phyloP scores from a whole-genome alignment of 192 early-diverging fungal species.

The Globomyces pollinis-pini region DNA sequence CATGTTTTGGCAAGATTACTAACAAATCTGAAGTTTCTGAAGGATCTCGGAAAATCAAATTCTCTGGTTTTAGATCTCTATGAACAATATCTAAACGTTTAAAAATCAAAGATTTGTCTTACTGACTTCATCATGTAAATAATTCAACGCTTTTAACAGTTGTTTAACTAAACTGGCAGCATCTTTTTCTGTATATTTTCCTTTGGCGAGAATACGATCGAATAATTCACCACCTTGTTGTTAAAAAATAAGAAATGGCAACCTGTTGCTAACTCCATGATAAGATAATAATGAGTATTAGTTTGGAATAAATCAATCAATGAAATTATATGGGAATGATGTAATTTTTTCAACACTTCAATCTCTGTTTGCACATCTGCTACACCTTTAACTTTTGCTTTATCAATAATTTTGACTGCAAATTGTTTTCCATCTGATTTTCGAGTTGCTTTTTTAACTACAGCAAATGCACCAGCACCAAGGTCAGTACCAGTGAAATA shows the following conservation, averaged over 20 bases:
- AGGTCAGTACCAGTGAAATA: slow-evolving; percentile 24
- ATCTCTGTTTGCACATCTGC: slow-evolving; percentile 62
- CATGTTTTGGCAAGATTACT: no score
- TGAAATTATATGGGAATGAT: slow-evolving; percentile 35
- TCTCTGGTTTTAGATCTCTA: slow-evolving; percentile 50
- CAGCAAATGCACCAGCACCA: slow-evolving; percentile 32
- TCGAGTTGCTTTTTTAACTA: slow-evolving; percentile 57
- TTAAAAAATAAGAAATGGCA: slow-evolving; percentile 4
- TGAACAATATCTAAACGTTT: slow-evolving; percentile 35
- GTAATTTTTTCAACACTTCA: slow-evolving; percentile 54
- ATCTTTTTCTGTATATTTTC: slow-evolving; percentile 43
- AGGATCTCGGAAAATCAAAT: slow-evolving; percentile 42
- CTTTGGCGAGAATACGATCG: slow-evolving; percentile 42
- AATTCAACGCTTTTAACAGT: slow-evolving; percentile 38
- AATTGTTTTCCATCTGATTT: slow-evolving; percentile 45
- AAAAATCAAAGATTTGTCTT: slow-evolving; percentile 8
- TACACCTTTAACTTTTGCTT: slow-evolving; percentile 45
- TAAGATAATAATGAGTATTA: slow-evolving; percentile 26
- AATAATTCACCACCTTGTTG: slow-evolving; percentile 48
- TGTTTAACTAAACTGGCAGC: slow-evolving; percentile 34
- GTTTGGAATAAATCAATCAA: slow-evolving; percentile 37
- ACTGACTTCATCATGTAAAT: slow-evolving; percentile 29
- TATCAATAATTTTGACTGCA: slow-evolving; percentile 72
- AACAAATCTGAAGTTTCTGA: slow-evolving; percentile 42
- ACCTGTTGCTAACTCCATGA: slow-evolving; percentile 45